Evolutionary conservation across 495 filamentous ascomycete species (phyloP).

Genomic region (Penicillium paxilli): DNA sequence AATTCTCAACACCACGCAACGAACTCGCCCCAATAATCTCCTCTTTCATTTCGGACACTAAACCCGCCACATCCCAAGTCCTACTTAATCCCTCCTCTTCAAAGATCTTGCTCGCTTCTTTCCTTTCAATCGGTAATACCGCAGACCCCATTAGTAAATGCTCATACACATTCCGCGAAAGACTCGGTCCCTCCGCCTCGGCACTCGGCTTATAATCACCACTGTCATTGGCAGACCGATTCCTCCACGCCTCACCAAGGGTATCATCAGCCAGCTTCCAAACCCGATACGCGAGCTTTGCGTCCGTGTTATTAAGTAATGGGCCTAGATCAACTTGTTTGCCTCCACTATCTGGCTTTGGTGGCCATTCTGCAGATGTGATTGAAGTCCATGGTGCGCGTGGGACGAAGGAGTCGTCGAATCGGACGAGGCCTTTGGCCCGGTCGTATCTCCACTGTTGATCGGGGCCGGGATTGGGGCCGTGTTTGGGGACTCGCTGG

Average conservation of each 20-base stretch:
- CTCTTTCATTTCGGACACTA: neutral
- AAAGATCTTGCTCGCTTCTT: slow-evolving; percentile 2
- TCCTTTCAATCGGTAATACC: slow-evolving; percentile 4
- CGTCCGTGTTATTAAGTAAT: slow-evolving; percentile 12
- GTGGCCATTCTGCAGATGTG: slow-evolving; percentile 15
- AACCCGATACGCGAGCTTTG: slow-evolving; percentile 22
- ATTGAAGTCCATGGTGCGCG: neutral
- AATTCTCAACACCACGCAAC: neutral
- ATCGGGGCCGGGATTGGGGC: neutral
- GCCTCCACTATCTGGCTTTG: slow-evolving; percentile 21
- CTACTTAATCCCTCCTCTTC: neutral
- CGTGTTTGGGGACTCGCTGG: neutral
- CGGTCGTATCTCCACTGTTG: neutral
- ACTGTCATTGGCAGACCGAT: no score
- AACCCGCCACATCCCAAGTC: neutral
- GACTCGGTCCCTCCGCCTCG: slow-evolving; percentile 6
- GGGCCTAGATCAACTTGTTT: slow-evolving; percentile 14
- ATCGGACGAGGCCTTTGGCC: neutral
- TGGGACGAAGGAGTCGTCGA: neutral
- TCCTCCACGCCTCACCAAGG: slow-evolving; percentile 10
- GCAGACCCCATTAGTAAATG: slow-evolving; percentile 20
- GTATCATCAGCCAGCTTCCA: slow-evolving; percentile 24
- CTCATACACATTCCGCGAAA: slow-evolving; percentile 27
- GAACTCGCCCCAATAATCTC: neutral
- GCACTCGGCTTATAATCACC: slow-evolving; percentile 5